Evolutionary conservation across 1,139 yeast genomes (phyloP).

Genomic region (Suhomyces wounanorum): DNA sequence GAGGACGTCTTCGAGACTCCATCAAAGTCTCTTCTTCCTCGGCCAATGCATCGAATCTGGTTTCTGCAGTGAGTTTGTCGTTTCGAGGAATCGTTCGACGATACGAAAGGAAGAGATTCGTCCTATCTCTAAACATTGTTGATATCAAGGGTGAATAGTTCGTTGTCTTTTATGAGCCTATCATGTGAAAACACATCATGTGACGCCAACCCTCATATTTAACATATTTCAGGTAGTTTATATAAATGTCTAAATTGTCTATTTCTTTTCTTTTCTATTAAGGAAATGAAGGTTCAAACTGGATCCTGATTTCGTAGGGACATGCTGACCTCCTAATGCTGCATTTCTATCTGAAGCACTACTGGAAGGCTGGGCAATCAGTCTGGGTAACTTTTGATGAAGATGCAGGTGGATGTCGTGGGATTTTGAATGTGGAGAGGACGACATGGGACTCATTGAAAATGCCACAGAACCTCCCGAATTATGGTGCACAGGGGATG

Average conservation of each 20-base stretch:
- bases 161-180: not conserved
- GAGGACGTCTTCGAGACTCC: constrained; percentile 21
- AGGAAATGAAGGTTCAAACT: constrained; percentile 20
- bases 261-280: constrained; percentile 17
- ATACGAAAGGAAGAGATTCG: constrained; percentile 69
- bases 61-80: constrained; percentile 16
- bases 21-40: constrained; percentile 63
- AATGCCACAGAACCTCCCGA: constrained; percentile 10
- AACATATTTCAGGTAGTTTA: too few relatives aligned
- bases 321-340: constrained; percentile 21
- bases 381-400: constrained; percentile 4
- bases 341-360: constrained; percentile 39
- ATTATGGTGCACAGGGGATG: not conserved
- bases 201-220: not conserved
- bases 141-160: not conserved
- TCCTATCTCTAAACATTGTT: constrained; percentile 70
- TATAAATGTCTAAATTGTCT: not conserved
- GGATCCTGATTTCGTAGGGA: constrained; percentile 18
- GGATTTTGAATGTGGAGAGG: constrained; percentile 12
- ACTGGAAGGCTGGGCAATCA: constrained; percentile 28
- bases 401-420: constrained; percentile 13
- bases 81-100: constrained; percentile 68
- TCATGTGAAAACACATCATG: not conserved
- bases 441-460: constrained; percentile 13
- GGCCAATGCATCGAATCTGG: constrained; percentile 41